Base-by-base conservation (phyloP, 306 rosid genomes). In the Castanea sativa region DNA sequence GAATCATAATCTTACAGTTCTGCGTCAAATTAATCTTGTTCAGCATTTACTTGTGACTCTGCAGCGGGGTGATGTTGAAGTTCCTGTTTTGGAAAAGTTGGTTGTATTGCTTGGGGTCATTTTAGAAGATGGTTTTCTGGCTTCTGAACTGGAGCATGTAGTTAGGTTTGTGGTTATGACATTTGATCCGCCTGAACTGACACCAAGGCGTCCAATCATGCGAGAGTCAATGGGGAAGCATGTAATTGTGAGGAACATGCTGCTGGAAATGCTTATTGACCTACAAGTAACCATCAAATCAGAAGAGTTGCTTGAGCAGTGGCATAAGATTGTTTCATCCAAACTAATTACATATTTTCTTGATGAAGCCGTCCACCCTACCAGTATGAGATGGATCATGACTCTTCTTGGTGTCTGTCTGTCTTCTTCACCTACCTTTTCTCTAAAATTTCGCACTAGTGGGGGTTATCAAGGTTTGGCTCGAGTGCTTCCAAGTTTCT, bases 321-420 rank as follows among this genome's bases (percentile, higher is more conserved):
- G 99, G 99, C 98, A 96, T 85, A 96, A 93, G 87, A 80, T 89
- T 85, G 99, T 96, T 77, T 96, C 99, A 14, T 96, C 99, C 16
- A 96, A 96, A 85, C 80, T 96, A 87, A 90, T 96, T 57, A 96
- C 99, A 33, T 96, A 91, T 87, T 96, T 91, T 90, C 97, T 96
- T 78, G 99, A 96, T 76, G 99, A 96, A 89, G 94, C 93, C 56
- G 96, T 89, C 78, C 99, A 96, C 82, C 99, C 99, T 61, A 88
- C 98, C 53, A 96, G 99, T 85, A 96, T 96, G 99, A 91, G 99
- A 89, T 96, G 99, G 99, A 83, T 96, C 87, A 96, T 96, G 94
- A 96, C 99, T 78, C 92, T 96, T 69, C 99, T 96, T 86, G 99
- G 99, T 60, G 96, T 96, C 69, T 96, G 98, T 89, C 88, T 96